Percentiles rank a stretch among this genome's conserved stretches.
Evolutionary conservation across 768 basidiomycete genomes (phyloP).

Genomic region (Podaxis pistillaris): DNA sequence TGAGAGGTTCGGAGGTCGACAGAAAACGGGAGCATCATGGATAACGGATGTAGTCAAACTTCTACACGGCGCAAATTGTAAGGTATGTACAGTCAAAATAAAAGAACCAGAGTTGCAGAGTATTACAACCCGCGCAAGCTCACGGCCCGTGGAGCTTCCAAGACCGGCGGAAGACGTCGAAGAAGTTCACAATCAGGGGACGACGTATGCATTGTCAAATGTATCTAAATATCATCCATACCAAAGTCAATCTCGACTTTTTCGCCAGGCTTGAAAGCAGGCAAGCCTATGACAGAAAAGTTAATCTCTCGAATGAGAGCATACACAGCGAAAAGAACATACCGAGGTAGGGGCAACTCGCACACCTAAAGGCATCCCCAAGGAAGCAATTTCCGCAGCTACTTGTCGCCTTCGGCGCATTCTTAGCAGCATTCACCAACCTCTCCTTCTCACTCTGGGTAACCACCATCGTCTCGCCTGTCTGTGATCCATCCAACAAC

Average conservation of each 20-base stretch:
- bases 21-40: too few relatives aligned
- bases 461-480: constrained; percentile 58
- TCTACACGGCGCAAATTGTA: too few relatives aligned
- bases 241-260: constrained; percentile 90
- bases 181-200: not conserved
- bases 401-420: constrained; percentile 86
- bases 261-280: constrained; percentile 97
- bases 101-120: too few relatives aligned
- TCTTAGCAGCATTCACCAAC: constrained; percentile 61
- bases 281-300: constrained; percentile 63
- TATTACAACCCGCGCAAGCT: too few relatives aligned
- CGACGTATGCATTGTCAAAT: not conserved
- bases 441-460: constrained; percentile 61
- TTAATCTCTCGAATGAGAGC: constrained; percentile 13
- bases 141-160: not conserved
- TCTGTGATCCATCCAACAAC: constrained; percentile 61
- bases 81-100: too few relatives aligned
- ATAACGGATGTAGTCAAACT: too few relatives aligned
- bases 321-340: constrained; percentile 30
- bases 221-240: constrained; percentile 78
- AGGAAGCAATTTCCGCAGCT: constrained; percentile 98
- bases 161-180: not conserved
- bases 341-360: constrained; percentile 96
- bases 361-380: constrained; percentile 97
- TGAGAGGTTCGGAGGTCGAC: too few relatives aligned